Conservation (phyloP, 345 rosid genomes). For the Capsella bursapastoris region DNA sequence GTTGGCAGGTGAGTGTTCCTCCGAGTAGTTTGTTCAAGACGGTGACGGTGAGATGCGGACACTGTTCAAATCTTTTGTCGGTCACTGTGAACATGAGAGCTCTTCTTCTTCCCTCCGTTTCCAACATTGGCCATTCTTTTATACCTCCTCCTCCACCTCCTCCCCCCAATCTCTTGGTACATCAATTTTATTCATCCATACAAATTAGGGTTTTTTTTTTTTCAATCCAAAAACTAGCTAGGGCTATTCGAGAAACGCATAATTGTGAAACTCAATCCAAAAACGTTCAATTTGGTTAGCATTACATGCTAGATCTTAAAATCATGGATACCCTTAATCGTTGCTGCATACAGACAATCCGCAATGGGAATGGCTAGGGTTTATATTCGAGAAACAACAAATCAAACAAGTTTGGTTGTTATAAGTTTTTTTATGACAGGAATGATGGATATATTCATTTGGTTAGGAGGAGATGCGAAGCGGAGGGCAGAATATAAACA, state of each 20-base stretch:
- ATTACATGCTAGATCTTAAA: constrained; percentile 17
- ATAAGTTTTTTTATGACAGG: too few relatives aligned
- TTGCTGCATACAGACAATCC: not conserved
- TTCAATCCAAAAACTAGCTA: not conserved
- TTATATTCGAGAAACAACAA: not conserved
- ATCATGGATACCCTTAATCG: not conserved
- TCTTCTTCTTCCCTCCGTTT: constrained; percentile 67
- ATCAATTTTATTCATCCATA: not conserved
- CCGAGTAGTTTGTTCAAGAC: constrained; percentile 87
- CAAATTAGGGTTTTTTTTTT: not conserved
- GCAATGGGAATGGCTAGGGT: constrained; percentile 4
- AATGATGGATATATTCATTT: not conserved
- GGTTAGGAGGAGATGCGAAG: constrained; percentile 80
- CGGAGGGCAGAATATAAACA: constrained; percentile 60
- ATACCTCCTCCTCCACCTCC: constrained; percentile 51
- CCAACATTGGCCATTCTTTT: constrained; percentile 71
- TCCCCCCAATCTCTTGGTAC: constrained; percentile 32
- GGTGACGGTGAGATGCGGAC: constrained; percentile 94
- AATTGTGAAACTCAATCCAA: constrained; percentile 12
- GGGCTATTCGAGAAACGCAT: constrained; percentile 3
- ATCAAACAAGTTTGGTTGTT: not conserved
- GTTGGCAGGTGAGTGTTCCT: constrained; percentile 88
- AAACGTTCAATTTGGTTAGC: constrained; percentile 3
- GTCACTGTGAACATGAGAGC: constrained; percentile 72
- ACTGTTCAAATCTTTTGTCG: constrained; percentile 82